Base-by-base conservation (phyloP, 345 rosid species). In the Physaria fendleri region DNA sequence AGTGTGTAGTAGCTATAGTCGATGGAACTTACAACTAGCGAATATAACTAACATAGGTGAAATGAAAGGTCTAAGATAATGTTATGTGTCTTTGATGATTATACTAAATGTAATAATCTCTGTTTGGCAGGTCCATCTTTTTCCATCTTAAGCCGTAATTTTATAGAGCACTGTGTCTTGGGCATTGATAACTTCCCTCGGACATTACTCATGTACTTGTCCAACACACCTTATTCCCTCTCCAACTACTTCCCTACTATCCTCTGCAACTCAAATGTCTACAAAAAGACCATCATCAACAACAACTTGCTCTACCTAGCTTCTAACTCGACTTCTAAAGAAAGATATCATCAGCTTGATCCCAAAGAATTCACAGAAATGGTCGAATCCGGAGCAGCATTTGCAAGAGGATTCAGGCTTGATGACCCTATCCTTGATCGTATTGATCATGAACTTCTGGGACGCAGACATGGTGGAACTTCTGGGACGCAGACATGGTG, bases 131-230 rank as follows among this genome's bases (percentile, higher is more conserved):
- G 99, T 71, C 85, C 91, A 22, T 55, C 87, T 10, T 87, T 83
- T 71, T 74, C 79, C 42, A 71, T 93, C 53, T 74, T 87, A 42
- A 87, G 85, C 65, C 96, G 95, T 16, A 78, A 44, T 28, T 85
- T 88, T 27, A 48, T 92, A 3, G 94, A 92, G 64, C 81, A 78
- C 72, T 81, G 93, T 75, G 79, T 92, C 76, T 51, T 82, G 72
- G 94, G 89, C n/a, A 77, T 78, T 27, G 92, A 89, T 71, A 93
- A 93, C 82, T 77, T 93, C 51, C 99, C 99, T 1, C 81, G 99
- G 75, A 82, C 83, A 44, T 83, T 93, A 44, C 68, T 93, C 67
- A 87, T 93, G 99, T 93, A 89, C 76, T 81, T 85, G 49, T 67
- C 99, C 48, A 93, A 93, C 65, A 85, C 85, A 12, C 91, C 83